Conservation (phyloP, 257 asterid species). For the Apocynum venetum region DNA sequence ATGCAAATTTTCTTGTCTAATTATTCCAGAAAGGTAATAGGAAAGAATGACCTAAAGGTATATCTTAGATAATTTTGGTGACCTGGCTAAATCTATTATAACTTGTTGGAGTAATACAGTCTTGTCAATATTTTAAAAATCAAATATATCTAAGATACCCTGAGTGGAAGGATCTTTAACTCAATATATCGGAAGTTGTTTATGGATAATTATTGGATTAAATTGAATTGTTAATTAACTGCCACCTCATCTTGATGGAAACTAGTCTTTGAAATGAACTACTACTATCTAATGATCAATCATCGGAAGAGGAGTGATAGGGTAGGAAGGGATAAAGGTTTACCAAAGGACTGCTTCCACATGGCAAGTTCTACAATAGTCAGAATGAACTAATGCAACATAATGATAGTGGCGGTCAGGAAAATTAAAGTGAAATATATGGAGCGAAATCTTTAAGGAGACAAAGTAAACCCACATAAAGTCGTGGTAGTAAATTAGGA, state of each 20-base stretch:
- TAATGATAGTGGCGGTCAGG: not conserved
- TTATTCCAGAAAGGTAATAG: not conserved
- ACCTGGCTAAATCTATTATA: not conserved
- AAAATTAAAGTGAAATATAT: not conserved
- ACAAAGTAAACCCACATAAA: constrained; percentile 20
- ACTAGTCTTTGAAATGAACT: not conserved
- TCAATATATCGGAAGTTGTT: not conserved
- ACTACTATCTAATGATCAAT: not conserved
- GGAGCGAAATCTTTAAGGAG: not conserved
- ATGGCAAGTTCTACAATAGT: not conserved
- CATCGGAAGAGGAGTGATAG: not conserved
- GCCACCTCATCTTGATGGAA: not conserved
- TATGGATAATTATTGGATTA: not conserved
- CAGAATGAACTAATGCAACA: not conserved
- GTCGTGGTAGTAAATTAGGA: constrained; percentile 18
- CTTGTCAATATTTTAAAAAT: not conserved
- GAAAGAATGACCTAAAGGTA: too few relatives aligned
- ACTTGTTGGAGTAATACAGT: not conserved
- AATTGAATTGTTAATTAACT: not conserved
- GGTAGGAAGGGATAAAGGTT: not conserved
- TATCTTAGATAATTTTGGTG: not conserved
- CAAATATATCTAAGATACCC: not conserved
- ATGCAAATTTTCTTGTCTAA: not conserved
- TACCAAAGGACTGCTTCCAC: not conserved
- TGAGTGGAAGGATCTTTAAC: not conserved